phyloP scores from a whole-genome alignment of 2,329 filamentous ascomycete genomes.

The Trichoderma sp. region DNA sequence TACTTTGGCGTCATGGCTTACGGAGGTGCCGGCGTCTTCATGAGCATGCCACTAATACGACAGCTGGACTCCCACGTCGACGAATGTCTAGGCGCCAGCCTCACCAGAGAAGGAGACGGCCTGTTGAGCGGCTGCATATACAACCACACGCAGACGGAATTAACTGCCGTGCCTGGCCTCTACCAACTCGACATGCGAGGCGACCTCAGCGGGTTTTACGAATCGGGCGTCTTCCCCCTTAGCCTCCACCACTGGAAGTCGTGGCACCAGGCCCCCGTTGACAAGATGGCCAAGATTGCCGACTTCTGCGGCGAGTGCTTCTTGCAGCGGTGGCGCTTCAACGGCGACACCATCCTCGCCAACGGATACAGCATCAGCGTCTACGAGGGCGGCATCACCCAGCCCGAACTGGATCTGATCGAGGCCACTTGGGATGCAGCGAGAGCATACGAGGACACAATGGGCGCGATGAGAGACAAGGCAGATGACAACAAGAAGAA shows the following conservation, averaged over 20 bases:
- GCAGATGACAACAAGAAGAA: slow-evolving; percentile 48
- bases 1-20: slow-evolving; percentile 61
- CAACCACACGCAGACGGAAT: slow-evolving; percentile 52
- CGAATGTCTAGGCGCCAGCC: slow-evolving; percentile 49
- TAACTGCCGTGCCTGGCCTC: slow-evolving; percentile 58
- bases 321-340: slow-evolving; percentile 56
- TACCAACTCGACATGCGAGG: slow-evolving; percentile 59
- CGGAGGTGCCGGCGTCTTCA: slow-evolving; percentile 61
- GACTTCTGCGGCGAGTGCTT: slow-evolving; percentile 60
- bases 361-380: slow-evolving; percentile 61
- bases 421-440: slow-evolving; percentile 58
- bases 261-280: slow-evolving; percentile 53
- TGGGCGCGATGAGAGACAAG: slow-evolving; percentile 52
- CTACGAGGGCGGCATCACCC: slow-evolving; percentile 46
- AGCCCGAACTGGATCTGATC: slow-evolving; percentile 47
- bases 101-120: slow-evolving; percentile 52
- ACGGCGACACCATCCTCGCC: slow-evolving; percentile 51
- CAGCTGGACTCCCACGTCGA: slow-evolving; percentile 51
- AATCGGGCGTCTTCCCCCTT: slow-evolving; percentile 55
- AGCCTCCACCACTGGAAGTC: slow-evolving; percentile 66
- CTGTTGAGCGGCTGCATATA: slow-evolving; percentile 61
- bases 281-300: slow-evolving; percentile 28
- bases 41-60: slow-evolving; percentile 54
- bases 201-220: slow-evolving; percentile 62
- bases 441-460: slow-evolving; percentile 52